These are phyloP conservation scores for Arctium minus DNA, from an alignment of 129 eudicot species.

Conservation along the genomic window DNA sequence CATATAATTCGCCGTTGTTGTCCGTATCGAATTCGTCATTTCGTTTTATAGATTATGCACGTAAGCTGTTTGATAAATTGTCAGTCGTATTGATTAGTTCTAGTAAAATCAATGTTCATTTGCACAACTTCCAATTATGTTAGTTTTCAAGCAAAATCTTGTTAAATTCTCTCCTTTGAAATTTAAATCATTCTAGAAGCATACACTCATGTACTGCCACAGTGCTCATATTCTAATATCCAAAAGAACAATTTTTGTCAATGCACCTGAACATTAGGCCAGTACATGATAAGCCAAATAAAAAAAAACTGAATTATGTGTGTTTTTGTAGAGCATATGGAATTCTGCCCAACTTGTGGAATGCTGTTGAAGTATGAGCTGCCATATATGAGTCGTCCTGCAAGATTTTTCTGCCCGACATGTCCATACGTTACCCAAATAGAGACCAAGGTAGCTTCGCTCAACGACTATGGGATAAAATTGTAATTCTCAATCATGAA, in stretches of 20 bases:
- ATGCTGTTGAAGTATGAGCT: conserved; percentile 61
- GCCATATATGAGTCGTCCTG: conserved; percentile 51
- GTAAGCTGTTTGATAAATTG: conserved; percentile 24
- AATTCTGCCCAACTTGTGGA: conserved; percentile 80
- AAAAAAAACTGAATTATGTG: not conserved
- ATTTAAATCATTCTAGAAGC: not conserved
- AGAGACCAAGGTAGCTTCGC: conserved; percentile 48
- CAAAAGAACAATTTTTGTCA: not conserved
- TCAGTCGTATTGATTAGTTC: not conserved
- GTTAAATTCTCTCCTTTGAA: not conserved
- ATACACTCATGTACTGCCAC: not conserved
- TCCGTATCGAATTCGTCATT: not conserved
- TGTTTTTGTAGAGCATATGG: conserved; percentile 31
- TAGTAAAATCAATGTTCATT: not conserved
- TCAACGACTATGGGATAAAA: not conserved
- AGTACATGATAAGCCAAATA: not conserved
- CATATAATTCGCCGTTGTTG: not conserved
- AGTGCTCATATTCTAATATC: not conserved
- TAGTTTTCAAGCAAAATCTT: not conserved
- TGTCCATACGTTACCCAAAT: conserved; percentile 68
- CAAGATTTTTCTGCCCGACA: conserved; percentile 64
- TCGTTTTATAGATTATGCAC: not conserved
- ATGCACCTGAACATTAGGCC: not conserved
- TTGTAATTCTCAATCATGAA: not conserved
- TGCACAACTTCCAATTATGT: not conserved